Evolutionary conservation across 139 green algal species (phyloP).

Genomic region (Coccomyxa sp.): DNA sequence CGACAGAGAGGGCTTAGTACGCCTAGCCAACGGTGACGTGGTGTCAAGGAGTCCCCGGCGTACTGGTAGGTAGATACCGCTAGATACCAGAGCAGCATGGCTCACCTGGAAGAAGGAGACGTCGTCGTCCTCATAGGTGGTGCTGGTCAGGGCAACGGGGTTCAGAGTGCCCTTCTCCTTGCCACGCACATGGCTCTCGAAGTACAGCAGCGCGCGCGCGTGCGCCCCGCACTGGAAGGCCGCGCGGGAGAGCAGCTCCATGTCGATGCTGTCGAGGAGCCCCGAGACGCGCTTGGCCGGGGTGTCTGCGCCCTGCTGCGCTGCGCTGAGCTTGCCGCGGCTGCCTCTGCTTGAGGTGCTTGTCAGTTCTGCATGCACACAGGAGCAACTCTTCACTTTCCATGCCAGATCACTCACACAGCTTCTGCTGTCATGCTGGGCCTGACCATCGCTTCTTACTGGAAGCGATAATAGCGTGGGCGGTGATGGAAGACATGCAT

Average conservation of each 20-base stretch:
- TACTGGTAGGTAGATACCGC: too few species aligned
- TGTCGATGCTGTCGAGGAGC: slow-evolving; percentile 61
- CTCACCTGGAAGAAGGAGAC: slow-evolving; percentile 74
- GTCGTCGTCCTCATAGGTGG: slow-evolving; percentile 54
- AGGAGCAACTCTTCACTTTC: background rate
- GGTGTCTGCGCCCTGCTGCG: background rate
- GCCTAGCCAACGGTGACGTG: too few species aligned
- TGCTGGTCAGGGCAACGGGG: slow-evolving; percentile 37
- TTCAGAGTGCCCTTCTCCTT: slow-evolving; percentile 64
- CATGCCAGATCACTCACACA: background rate
- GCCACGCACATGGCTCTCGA: slow-evolving; percentile 72
- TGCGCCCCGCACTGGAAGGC: slow-evolving; percentile 60
- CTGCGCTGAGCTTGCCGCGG: background rate
- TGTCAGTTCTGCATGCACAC: background rate
- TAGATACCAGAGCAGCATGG: background rate
- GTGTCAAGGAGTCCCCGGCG: too few species aligned
- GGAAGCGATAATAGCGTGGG: background rate
- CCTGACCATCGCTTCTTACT: background rate
- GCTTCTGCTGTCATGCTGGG: background rate
- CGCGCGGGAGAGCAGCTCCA: slow-evolving; percentile 53
- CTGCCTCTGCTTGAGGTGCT: background rate
- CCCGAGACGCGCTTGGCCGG: slow-evolving; percentile 22
- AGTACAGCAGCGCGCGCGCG: slow-evolving; percentile 83
- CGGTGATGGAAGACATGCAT: too few species aligned
- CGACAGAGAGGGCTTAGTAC: too few species aligned